Evolutionary conservation across 139 green algal species (phyloP).

Genomic region (Chlamydomonas asymmetrica): DNA sequence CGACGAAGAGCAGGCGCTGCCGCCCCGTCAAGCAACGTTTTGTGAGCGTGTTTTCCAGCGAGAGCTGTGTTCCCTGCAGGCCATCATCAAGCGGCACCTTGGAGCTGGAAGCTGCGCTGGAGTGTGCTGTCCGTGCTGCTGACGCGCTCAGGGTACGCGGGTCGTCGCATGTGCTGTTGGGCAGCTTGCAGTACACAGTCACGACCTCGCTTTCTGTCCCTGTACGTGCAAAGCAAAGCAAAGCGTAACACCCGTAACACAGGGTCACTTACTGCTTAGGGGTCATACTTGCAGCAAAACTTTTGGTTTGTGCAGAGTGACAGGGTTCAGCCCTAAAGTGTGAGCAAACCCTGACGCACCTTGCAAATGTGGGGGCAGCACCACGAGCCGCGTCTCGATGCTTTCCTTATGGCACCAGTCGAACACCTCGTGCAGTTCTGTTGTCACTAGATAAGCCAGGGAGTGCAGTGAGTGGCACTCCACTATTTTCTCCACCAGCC

Average conservation of each 20-base stretch:
- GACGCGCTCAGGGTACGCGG: too few species aligned
- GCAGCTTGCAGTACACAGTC: constrained; percentile 23
- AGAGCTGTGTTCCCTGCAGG: constrained; percentile 24
- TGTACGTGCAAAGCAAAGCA: too few species aligned
- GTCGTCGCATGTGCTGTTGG: too few species aligned
- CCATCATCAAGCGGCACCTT: neutral
- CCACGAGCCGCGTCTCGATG: constrained; percentile 25
- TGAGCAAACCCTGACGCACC: too few species aligned
- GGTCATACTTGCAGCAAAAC: too few species aligned
- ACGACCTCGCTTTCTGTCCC: constrained; percentile 17
- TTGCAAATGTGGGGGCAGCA: constrained; percentile 5
- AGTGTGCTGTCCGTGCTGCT: too few species aligned
- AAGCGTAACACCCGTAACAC: too few species aligned
- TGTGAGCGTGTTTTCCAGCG: constrained; percentile 29
- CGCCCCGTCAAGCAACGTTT: constrained; percentile 26
- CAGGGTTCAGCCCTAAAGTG: too few species aligned
- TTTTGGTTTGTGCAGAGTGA: too few species aligned
- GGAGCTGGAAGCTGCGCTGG: constrained; percentile 14
- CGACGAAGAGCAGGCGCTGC: constrained; percentile 32
- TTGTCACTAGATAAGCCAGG: constrained; percentile 10
- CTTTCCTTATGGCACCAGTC: constrained; percentile 21
- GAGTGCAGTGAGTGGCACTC: neutral
- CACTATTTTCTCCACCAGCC: constrained; percentile 8
- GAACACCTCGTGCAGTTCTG: constrained; percentile 17
- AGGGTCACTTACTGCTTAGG: too few species aligned